These are phyloP conservation scores for Coemansia umbellata DNA, from an alignment of 192 early-diverging fungal species.

Conservation along the genomic window DNA sequence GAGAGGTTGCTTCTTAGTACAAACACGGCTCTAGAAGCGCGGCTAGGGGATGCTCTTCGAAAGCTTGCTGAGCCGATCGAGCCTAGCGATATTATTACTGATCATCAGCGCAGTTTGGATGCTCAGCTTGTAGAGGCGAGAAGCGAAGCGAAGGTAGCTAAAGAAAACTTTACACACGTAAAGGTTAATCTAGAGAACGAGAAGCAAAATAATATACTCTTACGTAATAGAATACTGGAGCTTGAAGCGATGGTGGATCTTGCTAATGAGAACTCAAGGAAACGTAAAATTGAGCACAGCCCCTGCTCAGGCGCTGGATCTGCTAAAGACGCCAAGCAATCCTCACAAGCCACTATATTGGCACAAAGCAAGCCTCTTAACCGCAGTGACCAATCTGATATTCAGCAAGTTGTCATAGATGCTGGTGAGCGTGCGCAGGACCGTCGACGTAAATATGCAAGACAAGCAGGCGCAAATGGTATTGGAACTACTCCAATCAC, in stretches of 20 bases:
- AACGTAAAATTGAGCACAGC: conserved; percentile 5
- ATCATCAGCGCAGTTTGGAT: conserved; percentile 10
- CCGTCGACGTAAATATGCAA: conserved; percentile 2
- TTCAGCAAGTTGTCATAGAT: conserved; percentile 7
- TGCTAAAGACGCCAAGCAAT: background rate
- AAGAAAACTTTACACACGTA: background rate
- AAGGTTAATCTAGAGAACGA: conserved; percentile 8
- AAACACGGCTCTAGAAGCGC: conserved; percentile 19
- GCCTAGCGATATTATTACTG: conserved; percentile 1
- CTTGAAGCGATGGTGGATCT: background rate
- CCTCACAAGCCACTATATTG: background rate
- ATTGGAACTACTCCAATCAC: background rate
- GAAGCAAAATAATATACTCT: background rate
- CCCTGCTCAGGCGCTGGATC: background rate
- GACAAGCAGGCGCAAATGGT: background rate
- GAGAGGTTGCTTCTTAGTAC: conserved; percentile 20
- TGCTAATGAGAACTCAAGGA: conserved; percentile 8
- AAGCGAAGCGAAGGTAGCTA: background rate
- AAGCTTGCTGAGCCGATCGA: conserved; percentile 1
- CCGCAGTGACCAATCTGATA: background rate
- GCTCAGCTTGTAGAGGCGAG: conserved; percentile 17
- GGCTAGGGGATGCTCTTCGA: conserved; percentile 9
- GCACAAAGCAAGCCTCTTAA: background rate
- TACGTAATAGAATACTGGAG: conserved; percentile 7
- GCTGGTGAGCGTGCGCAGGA: conserved; percentile 26